Evolutionary conservation across 2,329 filamentous ascomycete species (phyloP).

Genomic region (Trematosphaeria pertusa): DNA sequence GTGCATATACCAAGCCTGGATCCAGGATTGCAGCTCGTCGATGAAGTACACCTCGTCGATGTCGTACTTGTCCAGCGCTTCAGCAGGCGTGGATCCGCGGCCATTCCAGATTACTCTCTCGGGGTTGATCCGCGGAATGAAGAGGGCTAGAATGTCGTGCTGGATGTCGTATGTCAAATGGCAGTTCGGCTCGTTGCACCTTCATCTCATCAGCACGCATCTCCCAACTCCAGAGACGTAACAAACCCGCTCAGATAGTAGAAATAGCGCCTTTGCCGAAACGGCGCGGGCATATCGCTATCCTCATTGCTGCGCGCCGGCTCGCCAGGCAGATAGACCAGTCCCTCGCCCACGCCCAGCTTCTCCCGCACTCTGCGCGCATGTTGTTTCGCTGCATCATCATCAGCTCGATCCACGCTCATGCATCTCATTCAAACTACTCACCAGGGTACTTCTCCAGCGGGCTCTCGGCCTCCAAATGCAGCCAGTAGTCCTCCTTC

Average conservation of each 20-base stretch:
- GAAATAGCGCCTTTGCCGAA: constrained; percentile 68
- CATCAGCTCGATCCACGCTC: constrained; percentile 5
- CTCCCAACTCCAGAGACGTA: background rate
- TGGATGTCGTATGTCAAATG: constrained; percentile 64
- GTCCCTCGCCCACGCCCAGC: constrained; percentile 46
- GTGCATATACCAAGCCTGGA: constrained; percentile 40
- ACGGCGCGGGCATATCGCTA: constrained; percentile 63
- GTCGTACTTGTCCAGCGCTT: constrained; percentile 68
- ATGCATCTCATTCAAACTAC: constrained; percentile 6
- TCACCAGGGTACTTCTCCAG: constrained; percentile 51
- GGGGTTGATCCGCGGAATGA: constrained; percentile 73
- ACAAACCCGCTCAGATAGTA: constrained; percentile 64
- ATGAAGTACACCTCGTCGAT: constrained; percentile 73
- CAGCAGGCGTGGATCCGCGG: constrained; percentile 64
- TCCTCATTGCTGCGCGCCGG: constrained; percentile 61
- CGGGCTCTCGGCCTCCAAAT: constrained; percentile 38
- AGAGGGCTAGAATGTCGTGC: constrained; percentile 71
- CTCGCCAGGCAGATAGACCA: constrained; percentile 65
- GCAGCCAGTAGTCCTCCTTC: constrained; percentile 43
- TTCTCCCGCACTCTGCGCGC: constrained; percentile 46
- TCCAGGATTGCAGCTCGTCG: constrained; percentile 35
- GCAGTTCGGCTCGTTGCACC: constrained; percentile 60
- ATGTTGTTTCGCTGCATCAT: constrained; percentile 49
- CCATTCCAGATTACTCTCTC: constrained; percentile 70
- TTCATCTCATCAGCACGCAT: constrained; percentile 26